Base-by-base conservation (phyloP, 257 asterid species). In the Nicotiana attenuata region DNA sequence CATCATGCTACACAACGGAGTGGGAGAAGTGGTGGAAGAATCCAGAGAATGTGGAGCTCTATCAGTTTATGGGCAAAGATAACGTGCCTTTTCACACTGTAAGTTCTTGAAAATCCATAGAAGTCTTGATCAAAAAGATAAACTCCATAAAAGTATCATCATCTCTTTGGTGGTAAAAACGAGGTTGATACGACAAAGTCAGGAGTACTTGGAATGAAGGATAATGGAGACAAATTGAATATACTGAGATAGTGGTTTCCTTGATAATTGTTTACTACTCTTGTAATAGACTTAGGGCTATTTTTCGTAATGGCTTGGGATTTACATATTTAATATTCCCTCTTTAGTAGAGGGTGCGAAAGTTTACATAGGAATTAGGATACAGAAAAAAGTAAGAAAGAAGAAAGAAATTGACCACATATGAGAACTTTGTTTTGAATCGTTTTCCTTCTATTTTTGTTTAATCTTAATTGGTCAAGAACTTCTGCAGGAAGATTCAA, bases 11-110 rank as follows among this genome's bases (percentile, higher is more conserved):
- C 89, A 95, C 99, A 28, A 77, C 95, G 10, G 97, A 93, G 80
- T 95, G 98, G 99, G 97, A 93, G 75, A 91, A 93, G 86, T 95
- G 99, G 99, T 95, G 99, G 99, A 93, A 95, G 91, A 90, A 95
- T 87, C 98, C 99, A 79, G 93, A 95, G 78, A 67, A 93, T 83
- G 99, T 95, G 87, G 98, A 95, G 84, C 91, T 95, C 67, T 93
- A 88, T 89, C 98, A 93, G 86, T 95, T 95, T 84, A 95, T 95
- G 99, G 99, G 99, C 88, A 95, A 95, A 90, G 99, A 95, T 81
- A 95, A 95, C 73, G 97, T 95, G 80, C 99, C 99, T 79, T 95
- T 93, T 81, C 99, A 95, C 87, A 93, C 99, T 64, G 99, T 95
- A 90, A 81, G 97, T 90, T 19, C 22, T 56, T 38, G 77, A 52